Conservation (phyloP, 192 early-diverging fungal species). For the Lobosporangium transversale region DNA sequence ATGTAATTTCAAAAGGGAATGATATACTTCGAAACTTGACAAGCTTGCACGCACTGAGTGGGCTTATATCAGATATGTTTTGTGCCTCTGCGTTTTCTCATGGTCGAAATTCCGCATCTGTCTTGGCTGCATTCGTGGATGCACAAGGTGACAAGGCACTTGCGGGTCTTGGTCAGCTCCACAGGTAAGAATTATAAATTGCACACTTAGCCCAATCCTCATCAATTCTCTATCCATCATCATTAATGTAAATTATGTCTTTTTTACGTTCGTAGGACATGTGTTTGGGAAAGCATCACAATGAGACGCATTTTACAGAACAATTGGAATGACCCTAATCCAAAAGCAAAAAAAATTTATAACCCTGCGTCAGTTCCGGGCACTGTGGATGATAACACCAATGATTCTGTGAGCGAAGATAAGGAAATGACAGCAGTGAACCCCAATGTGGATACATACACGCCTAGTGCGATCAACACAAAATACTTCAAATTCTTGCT, state of each 20-base stretch:
- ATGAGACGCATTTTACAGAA: constrained; percentile 69
- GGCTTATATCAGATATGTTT: constrained; percentile 77
- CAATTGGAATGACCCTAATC: constrained; percentile 70
- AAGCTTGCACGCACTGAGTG: constrained; percentile 67
- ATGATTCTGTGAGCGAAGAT: constrained; percentile 26
- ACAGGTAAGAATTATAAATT: constrained; percentile 56
- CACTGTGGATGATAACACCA: constrained; percentile 30
- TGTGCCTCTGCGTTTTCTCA: constrained; percentile 72
- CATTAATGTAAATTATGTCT: background rate
- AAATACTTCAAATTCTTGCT: constrained; percentile 72
- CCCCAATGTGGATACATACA: constrained; percentile 56
- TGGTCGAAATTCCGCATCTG: constrained; percentile 65
- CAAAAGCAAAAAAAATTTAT: constrained; percentile 50
- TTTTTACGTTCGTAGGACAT: constrained; percentile 58
- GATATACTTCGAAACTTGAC: constrained; percentile 65
- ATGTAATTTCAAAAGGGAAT: constrained; percentile 57
- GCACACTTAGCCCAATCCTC: background rate
- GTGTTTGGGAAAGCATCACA: constrained; percentile 71
- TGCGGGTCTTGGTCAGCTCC: constrained; percentile 64
- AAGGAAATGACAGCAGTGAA: constrained; percentile 25
- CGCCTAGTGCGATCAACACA: constrained; percentile 73
- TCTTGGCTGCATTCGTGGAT: constrained; percentile 71
- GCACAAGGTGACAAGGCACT: constrained; percentile 61
- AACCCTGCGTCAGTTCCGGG: constrained; percentile 33
- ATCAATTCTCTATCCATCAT: too few species aligned